Conservation (phyloP, 2,329 filamentous ascomycete genomes). For the Penicillium capsulatum region DNA sequence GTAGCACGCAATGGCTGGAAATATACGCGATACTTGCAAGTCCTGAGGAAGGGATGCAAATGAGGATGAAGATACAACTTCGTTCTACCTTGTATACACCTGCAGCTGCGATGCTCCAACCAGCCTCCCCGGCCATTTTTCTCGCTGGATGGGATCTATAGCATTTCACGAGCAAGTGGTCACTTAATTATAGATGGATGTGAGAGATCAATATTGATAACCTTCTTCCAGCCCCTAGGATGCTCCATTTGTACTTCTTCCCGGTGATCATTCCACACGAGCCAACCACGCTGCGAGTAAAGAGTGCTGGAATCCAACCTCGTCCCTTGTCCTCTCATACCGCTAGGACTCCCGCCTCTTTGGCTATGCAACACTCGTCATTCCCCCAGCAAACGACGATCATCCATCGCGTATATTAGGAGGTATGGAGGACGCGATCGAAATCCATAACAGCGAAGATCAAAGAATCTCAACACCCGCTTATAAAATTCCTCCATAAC, state of each 20-base stretch:
- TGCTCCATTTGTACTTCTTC: constrained; percentile 3
- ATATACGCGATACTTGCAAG: too few species aligned
- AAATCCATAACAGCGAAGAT: constrained; percentile 13
- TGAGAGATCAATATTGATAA: constrained; percentile 2
- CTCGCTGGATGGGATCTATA: too few species aligned
- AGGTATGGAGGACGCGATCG: constrained; percentile 16
- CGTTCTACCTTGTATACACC: too few species aligned
- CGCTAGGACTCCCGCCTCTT: constrained; percentile 7
- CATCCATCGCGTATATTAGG: constrained; percentile 7
- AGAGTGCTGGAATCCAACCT: constrained; percentile 5
- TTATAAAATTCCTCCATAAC: constrained; percentile 16
- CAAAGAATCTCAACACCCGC: constrained; percentile 3
- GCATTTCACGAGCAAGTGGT: too few species aligned
- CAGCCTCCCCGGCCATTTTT: too few species aligned
- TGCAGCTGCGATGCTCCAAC: too few species aligned
- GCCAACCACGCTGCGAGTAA: constrained; percentile 1
- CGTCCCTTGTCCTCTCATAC: constrained; percentile 11
- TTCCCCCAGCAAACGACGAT: constrained; percentile 11
- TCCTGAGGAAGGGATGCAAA: too few species aligned
- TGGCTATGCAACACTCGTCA: constrained; percentile 15
- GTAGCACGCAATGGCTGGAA: too few species aligned
- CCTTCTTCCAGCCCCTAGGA: constrained; percentile 1
- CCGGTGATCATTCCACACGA: constrained; percentile 19
- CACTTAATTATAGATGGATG: neutral
- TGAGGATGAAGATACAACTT: too few species aligned